Evolutionary conservation across 352 stramenopile genomes (phyloP), one percentile per base, ranked within the genome.

Genomic region (Phytophthora lateralis): DNA sequence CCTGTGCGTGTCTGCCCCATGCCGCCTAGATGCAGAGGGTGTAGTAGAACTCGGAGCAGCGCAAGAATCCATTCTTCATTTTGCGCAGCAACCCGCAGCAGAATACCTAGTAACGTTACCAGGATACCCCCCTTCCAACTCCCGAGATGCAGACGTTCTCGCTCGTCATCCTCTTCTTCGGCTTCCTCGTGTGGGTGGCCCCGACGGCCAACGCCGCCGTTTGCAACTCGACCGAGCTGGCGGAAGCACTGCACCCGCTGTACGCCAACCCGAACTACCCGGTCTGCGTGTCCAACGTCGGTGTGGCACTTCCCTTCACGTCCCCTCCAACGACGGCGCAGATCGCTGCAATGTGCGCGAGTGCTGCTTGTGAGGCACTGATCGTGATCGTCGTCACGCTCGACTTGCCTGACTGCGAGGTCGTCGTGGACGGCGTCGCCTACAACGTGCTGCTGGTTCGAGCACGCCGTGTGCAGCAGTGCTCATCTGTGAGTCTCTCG

Each of bases 91-190:
- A 39, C 11, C 29, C 15, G 15, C 35, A 7, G 11, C 38, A 39
- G 26, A 20, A 6, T 44, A 24, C n/a, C n/a, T n/a, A n/a, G n/a
- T n/a, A n/a, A n/a, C n/a, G n/a, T 1, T 24, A 24, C 21, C 21
- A 24, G 21, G 21, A 2, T 4, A 12, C 21, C n/a, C 3, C 1
- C 18, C n/a, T 43, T 18, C 26, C 27, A 32, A 30, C 34, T 1
- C 7, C 24, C 35, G 41, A 49, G 14, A 81, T 66, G 65, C 69
- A 72, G 51, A 72, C 30, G 41, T 71, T 57, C 10, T 49, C 55
- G 32, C 15, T 57, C n/a, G 37, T 60, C 51, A 17, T 57, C 21
- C 24, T 45, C 34, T 48, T 63, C 20, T 50, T 77, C 53, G 44
- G 82, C 60, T 41, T 73, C 21, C 15, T 50, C 20, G 24, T 20